Evolutionary conservation across 345 rosid species (phyloP), one percentile per base, ranked within the genome.

Genomic region (Clarkia xantiana): DNA sequence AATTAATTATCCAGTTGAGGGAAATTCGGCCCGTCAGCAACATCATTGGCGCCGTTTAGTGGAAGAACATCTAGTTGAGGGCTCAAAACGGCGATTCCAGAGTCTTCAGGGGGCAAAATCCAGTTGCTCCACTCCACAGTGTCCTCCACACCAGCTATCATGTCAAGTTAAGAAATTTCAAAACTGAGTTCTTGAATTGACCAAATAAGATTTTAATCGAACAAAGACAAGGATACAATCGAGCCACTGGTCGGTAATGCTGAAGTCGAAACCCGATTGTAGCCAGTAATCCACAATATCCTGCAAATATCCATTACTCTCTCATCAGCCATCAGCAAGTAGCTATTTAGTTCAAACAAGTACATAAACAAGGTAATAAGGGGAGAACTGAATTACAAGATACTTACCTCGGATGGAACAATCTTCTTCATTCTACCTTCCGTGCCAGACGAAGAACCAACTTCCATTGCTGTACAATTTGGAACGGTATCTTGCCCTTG

Each of bases 271-370:
- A 7, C 11, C 56, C 8, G 46, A 40, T 53, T 11, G 22, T 14
- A 53, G 56, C 41, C 41, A 49, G 20, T 49, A 49, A 40, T 49
- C 53, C 42, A 19, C 53, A 49, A n/a, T 19, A 34, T 25, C 53
- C 53, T 49, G 36, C 6, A 29, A 29, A 29, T 1, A 29, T 29
- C 36, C 36, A 29, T 29, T 10, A 29, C 25, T 22, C 25, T 5
- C 2, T 22, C 25, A 22, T 5, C n/a, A n/a, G n/a, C n/a, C n/a
- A 2, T 29, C 36, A 29, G 6, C 1, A 29, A 29, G 7, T 29
- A 29, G 29, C 6, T 23, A 49, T 6, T 25, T 9, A 11, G 15
- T 14, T 38, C 20, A 18, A 49, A 20, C n/a, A 47, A 20, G 51
- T 20, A 5, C 7, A 19, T 46, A 13, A 44, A 18, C 10, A 18